A percentile compares a stretch with the other conserved stretches of the same genome.
phyloP scores from a whole-genome alignment of 495 filamentous ascomycete species.

The Cenococcum geophilum region DNA sequence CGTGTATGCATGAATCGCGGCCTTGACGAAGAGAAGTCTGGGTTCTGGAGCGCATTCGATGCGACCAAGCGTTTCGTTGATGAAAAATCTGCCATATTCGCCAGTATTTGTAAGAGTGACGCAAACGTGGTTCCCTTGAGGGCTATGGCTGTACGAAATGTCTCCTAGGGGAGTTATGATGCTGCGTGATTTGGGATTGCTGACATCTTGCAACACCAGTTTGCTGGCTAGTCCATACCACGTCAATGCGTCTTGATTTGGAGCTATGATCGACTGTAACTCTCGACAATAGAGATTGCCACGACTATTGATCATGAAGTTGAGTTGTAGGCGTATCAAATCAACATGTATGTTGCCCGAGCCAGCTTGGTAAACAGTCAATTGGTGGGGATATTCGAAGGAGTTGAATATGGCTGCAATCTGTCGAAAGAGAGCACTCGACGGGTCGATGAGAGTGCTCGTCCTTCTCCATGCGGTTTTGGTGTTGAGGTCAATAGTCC shows the following conservation, averaged over 20 bases:
- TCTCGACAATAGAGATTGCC: slow-evolving; percentile 26
- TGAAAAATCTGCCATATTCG: slow-evolving; percentile 40
- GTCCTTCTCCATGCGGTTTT: slow-evolving; percentile 8
- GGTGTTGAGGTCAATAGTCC: slow-evolving; percentile 29
- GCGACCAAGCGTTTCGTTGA: slow-evolving; percentile 27
- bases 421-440: slow-evolving; percentile 11
- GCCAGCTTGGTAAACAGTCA: slow-evolving; percentile 28
- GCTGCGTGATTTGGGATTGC: no score
- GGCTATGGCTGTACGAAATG: no score
- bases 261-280: slow-evolving; percentile 31
- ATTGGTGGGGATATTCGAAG: slow-evolving; percentile 25
- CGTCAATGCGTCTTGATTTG: slow-evolving; percentile 39
- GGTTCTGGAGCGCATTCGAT: slow-evolving; percentile 35
- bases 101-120: slow-evolving; percentile 14
- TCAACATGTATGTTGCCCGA: slow-evolving; percentile 20
- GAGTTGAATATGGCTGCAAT: slow-evolving; percentile 21
- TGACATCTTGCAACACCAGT: no score
- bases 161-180: no score
- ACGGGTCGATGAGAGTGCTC: slow-evolving; percentile 27
- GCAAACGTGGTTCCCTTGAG: slow-evolving; percentile 38
- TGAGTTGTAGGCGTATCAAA: slow-evolving; percentile 30
- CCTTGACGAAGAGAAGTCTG: slow-evolving; percentile 30
- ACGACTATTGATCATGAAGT: slow-evolving; percentile 32
- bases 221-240: no score
- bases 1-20: slow-evolving; percentile 33